Evolutionary conservation across 805 yeast species (phyloP), one percentile per base, ranked within the genome.

Genomic region (Suhomyces kilbournensis): DNA sequence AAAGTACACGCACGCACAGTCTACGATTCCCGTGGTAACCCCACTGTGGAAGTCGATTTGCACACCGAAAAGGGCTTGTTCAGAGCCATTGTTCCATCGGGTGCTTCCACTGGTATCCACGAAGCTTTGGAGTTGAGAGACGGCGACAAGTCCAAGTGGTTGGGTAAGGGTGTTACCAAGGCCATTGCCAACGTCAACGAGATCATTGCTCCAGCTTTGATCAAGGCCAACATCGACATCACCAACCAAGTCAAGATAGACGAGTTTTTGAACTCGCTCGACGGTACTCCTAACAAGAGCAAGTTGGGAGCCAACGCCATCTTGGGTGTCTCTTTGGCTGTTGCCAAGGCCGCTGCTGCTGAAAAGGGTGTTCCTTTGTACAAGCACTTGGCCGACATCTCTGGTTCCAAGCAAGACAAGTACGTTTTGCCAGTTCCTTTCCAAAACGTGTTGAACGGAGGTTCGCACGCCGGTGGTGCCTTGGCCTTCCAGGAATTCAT

Each of bases 21-120:
- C 78, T 93, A 94, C 87, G 99, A 93, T 82, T 93, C 98, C 68
- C 90, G 99, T 81, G 98, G 98, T 80, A 94, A 93, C 86, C 99
- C 99, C 81, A 93, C 99, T 66, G 99, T 94, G 67, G 98, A 94
- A 85, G 98, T 94, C 65, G 98, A 94, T 72, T 70, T 93, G 68
- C 80, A 87, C 83, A 93, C 99, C 71, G 93, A 82, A 60, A 84
- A 88, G 71, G 99, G 99, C 71, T 68, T 83, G 61, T 92, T 90
- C 96, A 88, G 97, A 79, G 84, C 98, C 64, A 92, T 93, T 72
- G 99, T 94, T 59, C 99, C 99, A 76, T 91, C 97, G 62, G 99
- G 99, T 81, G 99, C 99, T 63, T 93, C 98, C 70, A 94, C 99
- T 60, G 99, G 99, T 86, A 76, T 88, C 76, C 96, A 90, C 79